Evolutionary conservation across 164 flowering plant genomes (phyloP).

Genomic region (Stephania cephalantha): DNA sequence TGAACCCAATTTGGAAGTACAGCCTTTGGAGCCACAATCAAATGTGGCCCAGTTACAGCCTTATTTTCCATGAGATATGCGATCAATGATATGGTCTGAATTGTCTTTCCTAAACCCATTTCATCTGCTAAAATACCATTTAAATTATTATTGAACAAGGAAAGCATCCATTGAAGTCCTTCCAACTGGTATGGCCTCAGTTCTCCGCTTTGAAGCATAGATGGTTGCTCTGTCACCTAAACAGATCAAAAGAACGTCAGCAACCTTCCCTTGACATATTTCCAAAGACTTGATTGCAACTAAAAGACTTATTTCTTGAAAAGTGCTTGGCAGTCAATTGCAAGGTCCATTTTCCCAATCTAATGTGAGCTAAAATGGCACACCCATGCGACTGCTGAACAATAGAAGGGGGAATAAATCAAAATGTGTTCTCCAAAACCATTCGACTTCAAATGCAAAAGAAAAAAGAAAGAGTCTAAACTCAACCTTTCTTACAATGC

Average conservation of each 20-base stretch:
- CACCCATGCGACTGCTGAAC: neutral
- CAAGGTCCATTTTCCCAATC: neutral
- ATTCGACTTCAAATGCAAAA: neutral
- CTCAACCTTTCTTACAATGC: neutral
- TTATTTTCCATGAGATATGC: constrained; percentile 91
- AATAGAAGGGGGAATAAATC: neutral
- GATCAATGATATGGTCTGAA: constrained; percentile 86
- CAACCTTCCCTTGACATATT: neutral
- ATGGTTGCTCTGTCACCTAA: constrained; percentile 93
- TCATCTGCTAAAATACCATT: constrained; percentile 99
- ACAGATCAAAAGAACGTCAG: constrained; percentile 11
- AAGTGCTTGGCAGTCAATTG: neutral
- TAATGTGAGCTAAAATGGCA: neutral
- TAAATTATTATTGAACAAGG: constrained; percentile 90
- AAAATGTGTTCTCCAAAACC: neutral
- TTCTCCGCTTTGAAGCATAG: constrained; percentile 96
- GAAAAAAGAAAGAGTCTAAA: neutral
- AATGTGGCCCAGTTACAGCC: constrained; percentile 84
- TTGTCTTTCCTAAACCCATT: constrained; percentile 99
- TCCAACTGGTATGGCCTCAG: constrained; percentile 88
- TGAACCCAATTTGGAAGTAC: constrained; percentile 90
- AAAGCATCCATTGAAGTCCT: constrained; percentile 99
- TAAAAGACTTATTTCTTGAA: neutral
- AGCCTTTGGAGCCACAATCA: constrained; percentile 98
- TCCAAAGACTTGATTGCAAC: neutral